A percentile compares a stretch with the other conserved stretches of the same genome.
Conservation (phyloP, 2,329 filamentous ascomycete genomes). For the Pyrenochaeta sp. region DNA sequence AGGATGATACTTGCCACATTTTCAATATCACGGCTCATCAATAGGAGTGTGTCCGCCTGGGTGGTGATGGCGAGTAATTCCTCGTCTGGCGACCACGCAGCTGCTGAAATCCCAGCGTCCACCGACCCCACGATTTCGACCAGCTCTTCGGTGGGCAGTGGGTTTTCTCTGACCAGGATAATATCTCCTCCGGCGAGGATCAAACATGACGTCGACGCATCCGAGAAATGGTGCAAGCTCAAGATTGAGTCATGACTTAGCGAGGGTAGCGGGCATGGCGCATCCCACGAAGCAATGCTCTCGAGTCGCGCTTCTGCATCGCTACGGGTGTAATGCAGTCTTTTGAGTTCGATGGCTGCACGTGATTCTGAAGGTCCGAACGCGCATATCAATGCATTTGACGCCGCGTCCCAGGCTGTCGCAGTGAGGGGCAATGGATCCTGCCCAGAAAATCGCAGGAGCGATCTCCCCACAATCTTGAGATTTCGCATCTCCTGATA, state of each 20-base stretch:
- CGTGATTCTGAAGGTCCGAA: slow-evolving; percentile 79
- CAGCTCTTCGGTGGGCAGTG: slow-evolving; percentile 71
- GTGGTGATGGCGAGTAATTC: slow-evolving; percentile 88
- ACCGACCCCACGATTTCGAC: slow-evolving; percentile 97
- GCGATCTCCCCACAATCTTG: slow-evolving; percentile 75
- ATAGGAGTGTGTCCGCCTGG: slow-evolving; percentile 77
- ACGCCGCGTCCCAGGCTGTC: slow-evolving; percentile 83
- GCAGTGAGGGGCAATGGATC: slow-evolving; percentile 71
- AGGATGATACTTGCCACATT: slow-evolving; percentile 79
- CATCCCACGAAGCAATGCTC: slow-evolving; percentile 85
- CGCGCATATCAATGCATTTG: slow-evolving; percentile 80
- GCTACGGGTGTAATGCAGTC: slow-evolving; percentile 55
- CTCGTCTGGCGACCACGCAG: slow-evolving; percentile 94
- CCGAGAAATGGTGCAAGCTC: slow-evolving; percentile 84
- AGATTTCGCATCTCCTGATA: slow-evolving; percentile 79
- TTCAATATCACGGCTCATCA: slow-evolving; percentile 94
- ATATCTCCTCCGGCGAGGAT: slow-evolving; percentile 93
- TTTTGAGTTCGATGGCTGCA: slow-evolving; percentile 76
- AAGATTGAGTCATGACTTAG: slow-evolving; percentile 78
- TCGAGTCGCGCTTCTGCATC: slow-evolving; percentile 51
- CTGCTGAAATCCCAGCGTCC: slow-evolving; percentile 87
- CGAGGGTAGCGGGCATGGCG: slow-evolving; percentile 79
- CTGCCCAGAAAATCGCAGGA: slow-evolving; percentile 65
- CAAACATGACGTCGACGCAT: slow-evolving; percentile 78
- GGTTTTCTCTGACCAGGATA: slow-evolving; percentile 79